Evolutionary conservation across 441 rosid species (phyloP), one percentile per base, ranked within the genome.

Genomic region (Croton setiger): DNA sequence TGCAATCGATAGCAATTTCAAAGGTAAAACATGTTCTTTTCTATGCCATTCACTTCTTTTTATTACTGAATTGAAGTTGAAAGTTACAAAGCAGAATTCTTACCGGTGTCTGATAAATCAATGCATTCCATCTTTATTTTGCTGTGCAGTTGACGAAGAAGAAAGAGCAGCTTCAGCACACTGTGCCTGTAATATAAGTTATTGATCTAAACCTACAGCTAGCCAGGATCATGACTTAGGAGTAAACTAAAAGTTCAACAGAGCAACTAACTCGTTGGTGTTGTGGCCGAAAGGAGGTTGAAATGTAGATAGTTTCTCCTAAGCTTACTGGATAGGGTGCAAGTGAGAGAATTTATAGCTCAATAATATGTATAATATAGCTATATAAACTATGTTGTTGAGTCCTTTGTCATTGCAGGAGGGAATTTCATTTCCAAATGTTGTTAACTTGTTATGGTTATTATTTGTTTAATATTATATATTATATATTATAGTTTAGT

Each of bases 1-100:
- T 93, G 96, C 76, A 88, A 81, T 66, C 91, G 84, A 89, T 53
- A 27, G 36, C 66, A 69, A 67, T 67, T 53, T 1, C 37, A 12
- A 23, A 73, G 83, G 88, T 82, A 61, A 18, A 58, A 61, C 31
- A 47, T 6, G n/a, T 36, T 39, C 20, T 35, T 57, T 17, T 18
- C 60, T 0, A 15, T 23, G 3, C 6, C 23, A 35, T 44, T 45
- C 45, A 47, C 36, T 54, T 41, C 4, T 14, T 45, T 45, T 17
- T 14, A 18, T 33, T 72, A 20, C 5, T 7, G 59, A 21, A 55
- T 27, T 55, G 23, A 23, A 7, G 58, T 21, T 55, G 60, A 12
- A 23, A 55, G 13, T 12, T 5, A 61, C n/a, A 4, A 7, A 15
- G 7, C 20, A 58, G 14, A 70, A 43, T 31, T n/a, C n/a, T 10